phyloP scores from a whole-genome alignment of 169 alveolate species.

The Plasmodium billcollinsi region DNA sequence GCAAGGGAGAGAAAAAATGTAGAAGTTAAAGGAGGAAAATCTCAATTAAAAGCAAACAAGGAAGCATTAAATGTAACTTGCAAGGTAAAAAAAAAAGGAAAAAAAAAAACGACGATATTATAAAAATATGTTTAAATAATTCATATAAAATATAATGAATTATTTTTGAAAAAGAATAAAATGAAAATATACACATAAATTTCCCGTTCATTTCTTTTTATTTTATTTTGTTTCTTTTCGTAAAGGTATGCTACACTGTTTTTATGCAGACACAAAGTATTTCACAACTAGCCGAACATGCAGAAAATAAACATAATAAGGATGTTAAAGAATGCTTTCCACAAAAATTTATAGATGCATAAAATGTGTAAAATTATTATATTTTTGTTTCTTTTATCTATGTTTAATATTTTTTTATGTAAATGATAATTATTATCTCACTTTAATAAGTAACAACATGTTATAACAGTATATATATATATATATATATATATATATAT shows the following conservation, averaged over 20 bases:
- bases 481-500: too few relatives aligned
- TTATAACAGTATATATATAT: too few relatives aligned
- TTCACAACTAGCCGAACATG: slow-evolving; percentile 78
- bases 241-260: slow-evolving; percentile 72
- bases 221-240: not conserved
- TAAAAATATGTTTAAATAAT: not conserved
- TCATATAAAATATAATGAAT: too few relatives aligned
- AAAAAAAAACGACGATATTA: not conserved
- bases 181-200: too few relatives aligned
- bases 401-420: not conserved
- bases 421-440: not conserved
- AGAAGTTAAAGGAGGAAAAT: slow-evolving; percentile 75
- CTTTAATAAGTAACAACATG: too few relatives aligned
- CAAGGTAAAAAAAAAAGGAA: slow-evolving; percentile 15
- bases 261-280: slow-evolving; percentile 78
- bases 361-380: not conserved
- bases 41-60: slow-evolving; percentile 72
- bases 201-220: too few relatives aligned
- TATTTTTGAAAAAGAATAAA: too few relatives aligned
- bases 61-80: slow-evolving; percentile 73
- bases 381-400: not conserved
- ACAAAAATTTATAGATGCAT: slow-evolving; percentile 40
- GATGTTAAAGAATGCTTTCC: slow-evolving; percentile 78
- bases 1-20: slow-evolving; percentile 78
- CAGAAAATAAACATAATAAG: slow-evolving; percentile 68